phyloP scores from a whole-genome alignment of 352 stramenopile genomes.

The Phytophthora sojae region DNA sequence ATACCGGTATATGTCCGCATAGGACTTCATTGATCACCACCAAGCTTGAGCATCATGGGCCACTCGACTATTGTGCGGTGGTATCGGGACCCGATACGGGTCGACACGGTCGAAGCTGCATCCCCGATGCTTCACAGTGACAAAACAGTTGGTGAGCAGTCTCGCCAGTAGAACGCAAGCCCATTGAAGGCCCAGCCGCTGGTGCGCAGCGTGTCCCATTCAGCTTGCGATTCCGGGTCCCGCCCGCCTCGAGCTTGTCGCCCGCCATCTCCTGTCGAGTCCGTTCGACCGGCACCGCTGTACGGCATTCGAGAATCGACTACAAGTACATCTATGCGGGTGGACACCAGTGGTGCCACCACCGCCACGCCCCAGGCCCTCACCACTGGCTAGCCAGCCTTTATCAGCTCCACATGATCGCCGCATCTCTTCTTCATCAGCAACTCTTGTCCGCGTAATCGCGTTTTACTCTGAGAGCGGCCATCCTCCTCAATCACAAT shows the following conservation, averaged over 20 bases:
- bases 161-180: neutral
- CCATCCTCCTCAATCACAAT: neutral
- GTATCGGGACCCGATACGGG: too few species aligned
- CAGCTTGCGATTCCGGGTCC: neutral
- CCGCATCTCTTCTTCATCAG: neutral
- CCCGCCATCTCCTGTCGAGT: slow-evolving; percentile 7
- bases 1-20: neutral
- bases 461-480: slow-evolving; percentile 3
- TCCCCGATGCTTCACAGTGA: neutral
- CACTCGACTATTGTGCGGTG: too few species aligned
- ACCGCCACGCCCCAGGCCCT: neutral
- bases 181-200: neutral
- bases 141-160: neutral
- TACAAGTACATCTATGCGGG: too few species aligned
- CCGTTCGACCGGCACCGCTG: neutral
- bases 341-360: neutral
- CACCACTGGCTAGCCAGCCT: neutral
- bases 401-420: slow-evolving; percentile 1
- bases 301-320: neutral
- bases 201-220: slow-evolving; percentile 4
- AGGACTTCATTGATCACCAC: neutral
- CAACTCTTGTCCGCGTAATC: slow-evolving; percentile 4
- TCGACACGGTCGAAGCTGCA: neutral
- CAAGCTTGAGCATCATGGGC: too few species aligned
- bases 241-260: neutral